Conservation (phyloP, 768 basidiomycete genomes). For the Termitomyces sp. region DNA sequence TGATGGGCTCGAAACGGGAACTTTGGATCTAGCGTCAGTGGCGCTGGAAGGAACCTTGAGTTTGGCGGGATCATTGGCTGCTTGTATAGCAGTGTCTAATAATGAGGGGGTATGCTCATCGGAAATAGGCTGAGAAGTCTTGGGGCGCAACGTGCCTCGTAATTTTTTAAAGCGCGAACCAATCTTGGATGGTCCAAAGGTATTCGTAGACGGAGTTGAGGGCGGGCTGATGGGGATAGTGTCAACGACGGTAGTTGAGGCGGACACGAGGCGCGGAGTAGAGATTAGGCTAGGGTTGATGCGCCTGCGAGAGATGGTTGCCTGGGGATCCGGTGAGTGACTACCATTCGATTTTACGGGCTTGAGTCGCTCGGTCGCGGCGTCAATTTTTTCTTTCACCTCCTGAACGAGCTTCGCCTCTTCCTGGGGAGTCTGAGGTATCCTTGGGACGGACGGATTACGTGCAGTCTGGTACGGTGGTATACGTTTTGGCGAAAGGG, state of each 20-base stretch:
- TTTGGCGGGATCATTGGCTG: conserved; percentile 34
- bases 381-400: conserved; percentile 63
- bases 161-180: conserved; percentile 71
- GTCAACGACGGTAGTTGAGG: conserved; percentile 59
- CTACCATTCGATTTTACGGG: conserved; percentile 33
- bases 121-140: conserved; percentile 30
- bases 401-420: conserved; percentile 55
- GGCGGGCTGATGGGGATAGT: conserved; percentile 50
- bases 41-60: conserved; percentile 35
- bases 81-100: conserved; percentile 31
- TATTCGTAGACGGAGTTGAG: conserved; percentile 37
- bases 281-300: conserved; percentile 63
- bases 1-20: conserved; percentile 54
- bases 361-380: conserved; percentile 56
- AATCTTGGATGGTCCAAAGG: conserved; percentile 48
- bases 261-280: conserved; percentile 57
- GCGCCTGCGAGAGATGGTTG: conserved; percentile 47
- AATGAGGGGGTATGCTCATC: conserved; percentile 44
- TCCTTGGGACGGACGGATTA: conserved; percentile 37
- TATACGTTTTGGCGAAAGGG: conserved; percentile 18
- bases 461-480: conserved; percentile 31
- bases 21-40: conserved; percentile 51
- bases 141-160: conserved; percentile 59
- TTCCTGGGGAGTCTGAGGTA: conserved; percentile 38
- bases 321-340: conserved; percentile 26